Conservation (phyloP, 352 stramenopile genomes). For the Globisporangium recalcitrans region DNA sequence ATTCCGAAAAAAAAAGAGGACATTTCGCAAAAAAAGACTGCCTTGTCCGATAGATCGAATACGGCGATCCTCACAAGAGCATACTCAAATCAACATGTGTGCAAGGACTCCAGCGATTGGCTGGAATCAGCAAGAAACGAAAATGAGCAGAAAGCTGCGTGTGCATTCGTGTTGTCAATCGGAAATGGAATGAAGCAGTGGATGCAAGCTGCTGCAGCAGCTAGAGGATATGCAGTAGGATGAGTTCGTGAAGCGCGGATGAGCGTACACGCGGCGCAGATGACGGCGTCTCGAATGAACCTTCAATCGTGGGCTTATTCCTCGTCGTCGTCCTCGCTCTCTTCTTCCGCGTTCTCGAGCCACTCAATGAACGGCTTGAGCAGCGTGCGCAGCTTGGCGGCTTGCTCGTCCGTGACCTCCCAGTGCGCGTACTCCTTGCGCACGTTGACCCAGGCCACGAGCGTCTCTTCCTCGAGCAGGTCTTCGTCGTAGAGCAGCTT, state of each 20-base stretch:
- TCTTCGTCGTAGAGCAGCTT: conserved; percentile 98
- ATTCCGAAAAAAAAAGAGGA: conserved; percentile 8
- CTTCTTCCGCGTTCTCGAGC: conserved; percentile 95
- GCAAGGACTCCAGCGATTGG: too few species aligned
- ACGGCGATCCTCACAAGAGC: too few species aligned
- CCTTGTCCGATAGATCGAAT: too few species aligned
- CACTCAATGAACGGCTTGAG: conserved; percentile 95
- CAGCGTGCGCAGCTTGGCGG: conserved; percentile 78
- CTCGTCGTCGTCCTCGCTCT: conserved; percentile 76
- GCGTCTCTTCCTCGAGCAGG: conserved; percentile 92
- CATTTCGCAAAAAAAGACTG: too few species aligned
- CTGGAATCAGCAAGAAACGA: too few species aligned
- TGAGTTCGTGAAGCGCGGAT: background rate
- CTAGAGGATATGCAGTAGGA: background rate
- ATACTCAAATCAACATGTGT: too few species aligned
- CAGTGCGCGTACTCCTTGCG: conserved; percentile 84
- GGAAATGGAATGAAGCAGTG: background rate
- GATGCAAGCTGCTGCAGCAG: background rate
- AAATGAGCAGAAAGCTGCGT: background rate
- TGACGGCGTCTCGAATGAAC: background rate
- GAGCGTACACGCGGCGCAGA: background rate
- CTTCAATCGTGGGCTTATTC: conserved; percentile 29
- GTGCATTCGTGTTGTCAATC: background rate
- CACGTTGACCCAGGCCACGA: conserved; percentile 89
- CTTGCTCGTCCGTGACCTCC: conserved; percentile 85